Conservation (phyloP, 2,329 filamentous ascomycete species). For the Talaromyces rugulosus region DNA sequence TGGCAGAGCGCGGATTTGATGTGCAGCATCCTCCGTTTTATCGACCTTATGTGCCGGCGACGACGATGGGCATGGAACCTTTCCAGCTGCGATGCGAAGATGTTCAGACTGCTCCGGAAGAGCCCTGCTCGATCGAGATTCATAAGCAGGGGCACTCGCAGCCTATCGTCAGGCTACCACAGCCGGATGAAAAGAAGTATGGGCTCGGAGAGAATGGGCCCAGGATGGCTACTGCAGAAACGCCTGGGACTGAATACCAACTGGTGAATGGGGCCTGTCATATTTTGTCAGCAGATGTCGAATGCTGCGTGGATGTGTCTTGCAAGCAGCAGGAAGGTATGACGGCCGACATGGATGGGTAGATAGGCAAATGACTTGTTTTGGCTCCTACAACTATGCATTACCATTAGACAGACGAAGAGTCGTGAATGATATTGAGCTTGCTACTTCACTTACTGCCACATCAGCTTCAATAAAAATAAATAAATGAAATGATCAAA, state of each 20-base stretch:
- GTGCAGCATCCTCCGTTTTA: neutral
- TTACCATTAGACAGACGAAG: neutral
- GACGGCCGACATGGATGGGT: neutral
- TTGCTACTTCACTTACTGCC: neutral
- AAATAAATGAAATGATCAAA: neutral
- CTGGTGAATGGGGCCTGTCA: neutral
- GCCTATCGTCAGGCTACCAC: neutral
- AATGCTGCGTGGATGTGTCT: neutral
- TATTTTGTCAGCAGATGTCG: neutral
- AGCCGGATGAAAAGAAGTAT: neutral
- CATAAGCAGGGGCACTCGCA: neutral
- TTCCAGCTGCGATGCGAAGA: neutral
- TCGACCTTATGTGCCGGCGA: neutral
- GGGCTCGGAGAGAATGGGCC: neutral
- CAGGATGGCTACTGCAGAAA: neutral
- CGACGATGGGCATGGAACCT: neutral
- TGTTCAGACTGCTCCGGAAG: neutral
- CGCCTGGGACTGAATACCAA: neutral
- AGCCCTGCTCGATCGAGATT: neutral
- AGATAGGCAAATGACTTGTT: neutral
- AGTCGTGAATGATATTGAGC: neutral
- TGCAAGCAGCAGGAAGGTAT: neutral
- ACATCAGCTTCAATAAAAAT: neutral
- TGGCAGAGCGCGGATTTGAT: neutral
- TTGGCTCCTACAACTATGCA: neutral